Evolutionary conservation across 1,139 yeast species (phyloP).

Genomic region (Candida sojae): DNA sequence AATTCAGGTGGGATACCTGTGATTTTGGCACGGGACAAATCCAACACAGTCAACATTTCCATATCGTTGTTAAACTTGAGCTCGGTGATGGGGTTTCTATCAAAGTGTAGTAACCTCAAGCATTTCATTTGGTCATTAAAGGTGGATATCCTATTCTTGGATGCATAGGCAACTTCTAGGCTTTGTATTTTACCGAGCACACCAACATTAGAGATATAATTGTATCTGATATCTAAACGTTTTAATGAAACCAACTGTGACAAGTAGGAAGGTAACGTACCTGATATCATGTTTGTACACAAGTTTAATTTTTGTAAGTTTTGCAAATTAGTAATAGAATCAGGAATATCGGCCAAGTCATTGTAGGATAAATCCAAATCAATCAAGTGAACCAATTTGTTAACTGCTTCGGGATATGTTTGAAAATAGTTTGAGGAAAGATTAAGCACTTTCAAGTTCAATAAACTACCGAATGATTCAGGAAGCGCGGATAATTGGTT

Average conservation of each 20-base stretch:
- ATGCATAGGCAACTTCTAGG: conserved; percentile 70
- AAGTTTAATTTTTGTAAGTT: conserved; percentile 70
- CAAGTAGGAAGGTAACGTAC: conserved; percentile 56
- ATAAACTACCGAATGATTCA: conserved; percentile 54
- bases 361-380: conserved; percentile 86
- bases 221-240: conserved; percentile 78
- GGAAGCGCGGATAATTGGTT: conserved; percentile 75
- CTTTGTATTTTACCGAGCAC: conserved; percentile 64
- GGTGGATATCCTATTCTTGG: conserved; percentile 76
- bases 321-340: conserved; percentile 57
- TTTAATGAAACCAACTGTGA: conserved; percentile 57
- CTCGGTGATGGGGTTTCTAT: conserved; percentile 77
- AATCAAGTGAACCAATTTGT: conserved; percentile 56
- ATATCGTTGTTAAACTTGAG: conserved; percentile 61
- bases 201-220: conserved; percentile 65
- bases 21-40: conserved; percentile 79
- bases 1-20: conserved; percentile 71
- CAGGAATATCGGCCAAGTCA: conserved; percentile 61
- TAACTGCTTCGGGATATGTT: conserved; percentile 69
- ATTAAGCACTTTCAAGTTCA: conserved; percentile 62
- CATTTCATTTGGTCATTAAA: conserved; percentile 64
- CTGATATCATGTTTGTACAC: conserved; percentile 71
- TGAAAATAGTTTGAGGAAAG: conserved; percentile 80
- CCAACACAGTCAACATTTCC: conserved; percentile 67
- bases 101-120: conserved; percentile 53